A percentile compares a stretch with the other conserved stretches of the same genome.
Evolutionary conservation across 2,329 filamentous ascomycete species (phyloP).

Genomic region (Zalaria obscura): DNA sequence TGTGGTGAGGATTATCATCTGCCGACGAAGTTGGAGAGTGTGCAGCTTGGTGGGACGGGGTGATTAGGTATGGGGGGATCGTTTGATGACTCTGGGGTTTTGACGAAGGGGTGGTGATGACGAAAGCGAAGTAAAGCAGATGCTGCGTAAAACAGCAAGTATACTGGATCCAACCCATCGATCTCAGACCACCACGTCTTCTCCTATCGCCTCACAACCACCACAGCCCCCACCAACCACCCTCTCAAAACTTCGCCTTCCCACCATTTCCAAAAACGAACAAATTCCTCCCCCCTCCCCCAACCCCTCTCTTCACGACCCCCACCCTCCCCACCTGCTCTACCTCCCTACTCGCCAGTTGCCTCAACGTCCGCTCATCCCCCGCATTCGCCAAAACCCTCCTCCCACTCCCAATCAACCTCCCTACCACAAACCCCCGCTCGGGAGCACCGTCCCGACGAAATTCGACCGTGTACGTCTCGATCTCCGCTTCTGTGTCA

Average conservation of each 20-base stretch:
- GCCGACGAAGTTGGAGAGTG: background rate
- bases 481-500: conserved; percentile 2
- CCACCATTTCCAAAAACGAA: conserved; percentile 13
- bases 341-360: conserved; percentile 26
- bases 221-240: too few relatives aligned
- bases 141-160: too few relatives aligned
- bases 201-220: too few relatives aligned
- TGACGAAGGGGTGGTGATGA: too few relatives aligned
- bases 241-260: background rate
- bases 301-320: conserved; percentile 22
- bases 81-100: too few relatives aligned
- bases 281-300: conserved; percentile 22
- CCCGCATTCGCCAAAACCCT: conserved; percentile 45
- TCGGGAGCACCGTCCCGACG: conserved; percentile 34
- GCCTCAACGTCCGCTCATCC: conserved; percentile 32
- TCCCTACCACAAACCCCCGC: conserved; percentile 37
- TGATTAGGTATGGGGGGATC: too few relatives aligned
- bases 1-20: background rate
- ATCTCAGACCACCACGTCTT: too few relatives aligned
- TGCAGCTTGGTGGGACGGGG: background rate
- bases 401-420: conserved; percentile 29
- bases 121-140: too few relatives aligned
- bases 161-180: too few relatives aligned
- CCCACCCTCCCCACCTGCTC: conserved; percentile 38
- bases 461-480: conserved; percentile 50